Evolutionary conservation across 805 yeast species (phyloP).

Genomic region (Ogataea zsoltii): DNA sequence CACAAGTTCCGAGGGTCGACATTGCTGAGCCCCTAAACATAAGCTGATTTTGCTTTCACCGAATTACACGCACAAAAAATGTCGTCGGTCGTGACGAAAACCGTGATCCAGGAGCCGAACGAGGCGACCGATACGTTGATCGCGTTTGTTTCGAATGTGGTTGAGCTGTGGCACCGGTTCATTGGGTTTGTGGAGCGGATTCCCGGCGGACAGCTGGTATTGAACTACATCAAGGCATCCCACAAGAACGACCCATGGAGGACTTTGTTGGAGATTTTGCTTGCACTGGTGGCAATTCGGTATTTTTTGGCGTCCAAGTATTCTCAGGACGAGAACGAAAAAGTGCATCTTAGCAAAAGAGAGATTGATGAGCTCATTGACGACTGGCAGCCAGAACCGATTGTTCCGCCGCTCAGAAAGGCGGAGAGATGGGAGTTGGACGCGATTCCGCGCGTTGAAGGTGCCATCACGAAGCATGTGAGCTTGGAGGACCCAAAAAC

Average conservation of each 20-base stretch:
- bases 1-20: too few relatives aligned
- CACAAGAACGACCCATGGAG: constrained; percentile 93
- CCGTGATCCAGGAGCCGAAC: constrained; percentile 11
- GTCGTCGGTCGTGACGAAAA: constrained; percentile 21
- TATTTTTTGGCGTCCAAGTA: constrained; percentile 80
- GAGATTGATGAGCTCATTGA: constrained; percentile 83
- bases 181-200: constrained; percentile 24
- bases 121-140: constrained; percentile 30
- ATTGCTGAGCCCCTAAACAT: too few relatives aligned
- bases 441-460: constrained; percentile 62
- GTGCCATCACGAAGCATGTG: constrained; percentile 48
- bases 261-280: constrained; percentile 73
- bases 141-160: constrained; percentile 27
- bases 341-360: constrained; percentile 54
- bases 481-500: constrained; percentile 31
- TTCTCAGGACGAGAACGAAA: constrained; percentile 71
- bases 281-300: constrained; percentile 78
- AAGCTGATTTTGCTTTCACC: too few relatives aligned
- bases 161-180: constrained; percentile 27
- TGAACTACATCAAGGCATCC: constrained; percentile 78
- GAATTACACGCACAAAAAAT: neutral
- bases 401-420: constrained; percentile 56
- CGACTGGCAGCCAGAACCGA: constrained; percentile 91
- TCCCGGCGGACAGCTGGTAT: constrained; percentile 61
- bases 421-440: constrained; percentile 63